Evolutionary conservation across 768 basidiomycete species (phyloP), one percentile per base, ranked within the genome.

Genomic region (Dioszegia hungarica): DNA sequence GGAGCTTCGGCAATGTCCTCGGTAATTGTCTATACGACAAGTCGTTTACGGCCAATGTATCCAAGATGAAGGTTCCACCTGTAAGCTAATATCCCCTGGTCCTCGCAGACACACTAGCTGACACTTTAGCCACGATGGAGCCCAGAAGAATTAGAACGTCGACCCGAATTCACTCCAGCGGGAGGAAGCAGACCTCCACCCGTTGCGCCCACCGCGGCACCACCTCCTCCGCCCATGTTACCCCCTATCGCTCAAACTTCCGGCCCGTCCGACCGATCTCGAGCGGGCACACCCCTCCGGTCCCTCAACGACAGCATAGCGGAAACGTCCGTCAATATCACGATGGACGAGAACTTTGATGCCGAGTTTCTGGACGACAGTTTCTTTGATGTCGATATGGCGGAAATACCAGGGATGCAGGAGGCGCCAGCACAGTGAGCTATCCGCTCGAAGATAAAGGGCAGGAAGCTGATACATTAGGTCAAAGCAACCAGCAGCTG

Each of bases 1-100:
- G 90, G 24, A 90, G 85, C 62, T 99, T 98, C 71, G 95, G 95
- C 37, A 95, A 93, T 72, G 79, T 98, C 2, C 80, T 98, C 15
- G 95, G 95, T 0, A 94, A 95, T 67, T 99, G 95, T 76, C 77
- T 98, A n/a, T 98, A 98, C 68, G 95, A 98, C 78, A 95, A 94
- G 78, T 75, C 82, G 5, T 97, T 90, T 74, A 82, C 88, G 0
- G 82, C 86, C 45, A 88, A 93, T 70, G 80, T 99, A 9, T 78
- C 83, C 37, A 94, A 93, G 78, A 86, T 98, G 62, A 94, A 90
- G 73, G 84, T 89, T 0, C 82, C 83, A 28, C 84, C 84, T 3
- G 92, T 94, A 67, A 56, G 25, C 19, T 28, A 11, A 4, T 24
- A n/a, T n/a, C n/a, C n/a, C n/a, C n/a, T n/a, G n/a, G n/a, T n/a